Evolutionary conservation across 768 basidiomycete genomes (phyloP).

Genomic region (Pleurotus cornucopiae): DNA sequence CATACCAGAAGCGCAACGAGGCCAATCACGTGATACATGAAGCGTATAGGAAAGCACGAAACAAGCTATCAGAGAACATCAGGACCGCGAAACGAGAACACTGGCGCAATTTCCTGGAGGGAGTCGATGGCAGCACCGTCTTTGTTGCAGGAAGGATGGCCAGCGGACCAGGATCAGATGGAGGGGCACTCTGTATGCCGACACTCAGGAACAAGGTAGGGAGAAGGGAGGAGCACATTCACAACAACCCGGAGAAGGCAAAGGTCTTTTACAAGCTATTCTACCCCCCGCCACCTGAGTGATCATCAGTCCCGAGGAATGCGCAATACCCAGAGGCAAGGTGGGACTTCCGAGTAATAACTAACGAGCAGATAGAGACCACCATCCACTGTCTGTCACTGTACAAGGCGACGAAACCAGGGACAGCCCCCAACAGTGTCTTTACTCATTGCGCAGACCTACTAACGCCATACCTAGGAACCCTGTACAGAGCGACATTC

Average conservation of each 20-base stretch:
- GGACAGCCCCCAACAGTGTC: slow-evolving; percentile 17
- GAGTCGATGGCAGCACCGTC: not conserved
- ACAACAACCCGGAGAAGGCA: slow-evolving; percentile 8
- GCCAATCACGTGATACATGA: slow-evolving; percentile 7
- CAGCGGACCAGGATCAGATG: slow-evolving; percentile 4
- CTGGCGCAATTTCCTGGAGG: slow-evolving; percentile 13
- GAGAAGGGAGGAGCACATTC: not conserved
- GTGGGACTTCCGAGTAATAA: not conserved
- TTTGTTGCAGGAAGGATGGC: slow-evolving; percentile 14
- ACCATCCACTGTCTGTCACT: slow-evolving; percentile 16
- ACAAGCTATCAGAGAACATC: not conserved
- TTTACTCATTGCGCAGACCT: slow-evolving; percentile 11
- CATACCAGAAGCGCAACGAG: not conserved
- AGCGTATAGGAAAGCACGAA: not conserved
- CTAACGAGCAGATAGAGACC: not conserved
- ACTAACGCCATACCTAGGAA: slow-evolving; percentile 12
- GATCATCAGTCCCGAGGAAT: slow-evolving; percentile 2
- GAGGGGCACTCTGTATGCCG: slow-evolving; percentile 6
- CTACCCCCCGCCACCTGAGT: slow-evolving; percentile 14
- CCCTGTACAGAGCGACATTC: slow-evolving; percentile 23
- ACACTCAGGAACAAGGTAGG: slow-evolving; percentile 1
- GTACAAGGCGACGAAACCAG: slow-evolving; percentile 24
- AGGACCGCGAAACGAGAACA: slow-evolving; percentile 12
- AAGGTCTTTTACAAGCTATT: slow-evolving; percentile 4
- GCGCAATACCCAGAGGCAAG: slow-evolving; percentile 9